These are phyloP conservation scores for Mycena latifolia DNA, from an alignment of 768 basidiomycete genomes.

Conservation along the genomic window DNA sequence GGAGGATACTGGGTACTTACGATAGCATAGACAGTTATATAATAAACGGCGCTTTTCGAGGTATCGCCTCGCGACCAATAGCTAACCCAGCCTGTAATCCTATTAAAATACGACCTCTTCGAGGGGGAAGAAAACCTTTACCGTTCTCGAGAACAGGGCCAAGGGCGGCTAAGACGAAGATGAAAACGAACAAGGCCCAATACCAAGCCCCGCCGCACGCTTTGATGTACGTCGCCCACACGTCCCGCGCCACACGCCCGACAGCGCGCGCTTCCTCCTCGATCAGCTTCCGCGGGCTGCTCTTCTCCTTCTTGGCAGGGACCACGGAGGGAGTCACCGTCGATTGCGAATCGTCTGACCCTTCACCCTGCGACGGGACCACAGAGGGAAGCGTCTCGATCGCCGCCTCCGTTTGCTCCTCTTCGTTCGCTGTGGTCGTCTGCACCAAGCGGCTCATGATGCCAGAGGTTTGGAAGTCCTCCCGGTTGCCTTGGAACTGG, in stretches of 20 bases:
- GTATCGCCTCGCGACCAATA: slow-evolving; percentile 71
- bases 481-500: slow-evolving; percentile 75
- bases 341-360: slow-evolving; percentile 46
- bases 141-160: slow-evolving; percentile 78
- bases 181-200: slow-evolving; percentile 68
- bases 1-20: slow-evolving; percentile 53
- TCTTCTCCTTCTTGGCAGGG: slow-evolving; percentile 57
- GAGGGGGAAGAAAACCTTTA: too few species aligned
- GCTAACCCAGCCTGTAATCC: slow-evolving; percentile 63
- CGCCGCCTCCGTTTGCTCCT: slow-evolving; percentile 58
- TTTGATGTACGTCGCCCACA: slow-evolving; percentile 73
- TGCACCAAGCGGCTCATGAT: slow-evolving; percentile 77
- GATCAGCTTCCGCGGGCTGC: slow-evolving; percentile 82
- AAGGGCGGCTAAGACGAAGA: slow-evolving; percentile 68
- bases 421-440: slow-evolving; percentile 51
- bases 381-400: slow-evolving; percentile 45
- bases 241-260: slow-evolving; percentile 73
- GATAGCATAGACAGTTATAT: slow-evolving; percentile 78
- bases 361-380: slow-evolving; percentile 4
- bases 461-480: slow-evolving; percentile 75
- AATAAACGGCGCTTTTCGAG: slow-evolving; percentile 64
- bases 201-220: slow-evolving; percentile 64
- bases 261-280: slow-evolving; percentile 88
- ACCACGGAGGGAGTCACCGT: slow-evolving; percentile 37
- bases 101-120: too few species aligned